Conservation (phyloP, 2,329 filamentous ascomycete genomes). For the Hirsutella minnesotensis region DNA sequence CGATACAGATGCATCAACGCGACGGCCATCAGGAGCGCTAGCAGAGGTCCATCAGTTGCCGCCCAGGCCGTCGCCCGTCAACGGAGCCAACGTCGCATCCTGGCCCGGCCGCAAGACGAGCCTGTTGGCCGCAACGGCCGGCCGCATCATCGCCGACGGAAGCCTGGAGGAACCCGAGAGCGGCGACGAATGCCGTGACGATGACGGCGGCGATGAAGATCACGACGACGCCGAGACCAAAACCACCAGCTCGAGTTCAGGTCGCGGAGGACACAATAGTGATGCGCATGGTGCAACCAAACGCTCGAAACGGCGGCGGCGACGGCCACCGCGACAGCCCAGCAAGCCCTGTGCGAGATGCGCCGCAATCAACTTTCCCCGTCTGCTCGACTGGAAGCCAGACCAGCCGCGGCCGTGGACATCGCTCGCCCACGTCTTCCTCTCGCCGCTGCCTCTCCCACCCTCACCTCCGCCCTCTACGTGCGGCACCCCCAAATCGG, state of each 20-base stretch:
- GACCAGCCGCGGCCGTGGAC: conserved; percentile 24
- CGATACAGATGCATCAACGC: conserved; percentile 8
- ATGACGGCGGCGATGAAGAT: not conserved
- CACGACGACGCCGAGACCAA: not conserved
- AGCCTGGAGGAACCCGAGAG: conserved; percentile 1
- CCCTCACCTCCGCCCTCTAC: conserved; percentile 12
- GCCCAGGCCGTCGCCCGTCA: conserved; percentile 9
- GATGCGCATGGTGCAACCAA: not conserved
- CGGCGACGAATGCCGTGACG: not conserved
- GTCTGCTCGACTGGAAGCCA: conserved; percentile 21
- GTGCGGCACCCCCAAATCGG: not conserved
- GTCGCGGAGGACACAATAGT: too few species aligned
- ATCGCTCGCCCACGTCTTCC: conserved; percentile 17
- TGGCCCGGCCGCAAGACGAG: conserved; percentile 1
- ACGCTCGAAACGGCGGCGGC: not conserved
- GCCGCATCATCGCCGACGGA: conserved; percentile 17
- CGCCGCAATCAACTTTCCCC: conserved; percentile 22
- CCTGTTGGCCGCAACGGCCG: conserved; percentile 11
- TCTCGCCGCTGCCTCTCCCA: conserved; percentile 1
- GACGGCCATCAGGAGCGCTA: conserved; percentile 5
- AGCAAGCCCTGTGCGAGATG: conserved; percentile 19
- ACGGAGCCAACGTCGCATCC: not conserved
- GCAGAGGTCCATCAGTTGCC: conserved; percentile 19
- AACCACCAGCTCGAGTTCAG: too few species aligned
- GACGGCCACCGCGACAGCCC: not conserved